phyloP scores from a whole-genome alignment of 495 filamentous ascomycete species.

The Penicillium dipodomyicola region DNA sequence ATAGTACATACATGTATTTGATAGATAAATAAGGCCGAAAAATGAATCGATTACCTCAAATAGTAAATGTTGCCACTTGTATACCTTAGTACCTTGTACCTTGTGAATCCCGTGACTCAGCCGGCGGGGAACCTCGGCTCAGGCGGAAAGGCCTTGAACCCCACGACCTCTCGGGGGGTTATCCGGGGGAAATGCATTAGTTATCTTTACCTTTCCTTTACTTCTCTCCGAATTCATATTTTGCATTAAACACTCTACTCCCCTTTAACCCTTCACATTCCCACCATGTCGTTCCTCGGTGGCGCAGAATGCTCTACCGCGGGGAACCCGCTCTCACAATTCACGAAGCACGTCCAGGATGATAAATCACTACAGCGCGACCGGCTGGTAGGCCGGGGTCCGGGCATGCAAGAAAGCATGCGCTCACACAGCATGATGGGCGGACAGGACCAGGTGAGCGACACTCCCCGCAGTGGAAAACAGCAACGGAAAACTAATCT shows the following conservation, averaged over 20 bases:
- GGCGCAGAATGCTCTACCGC: conserved; percentile 96
- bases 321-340: conserved; percentile 93
- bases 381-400: conserved; percentile 70
- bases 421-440: conserved; percentile 58
- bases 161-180: conserved; percentile 16
- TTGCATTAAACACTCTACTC: not conserved
- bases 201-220: not conserved
- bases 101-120: not conserved
- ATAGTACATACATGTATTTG: no score
- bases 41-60: no score
- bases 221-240: conserved; percentile 5
- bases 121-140: conserved; percentile 30
- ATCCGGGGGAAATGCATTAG: conserved; percentile 7
- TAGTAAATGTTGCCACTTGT: not conserved
- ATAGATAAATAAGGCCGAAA: no score
- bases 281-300: conserved; percentile 85
- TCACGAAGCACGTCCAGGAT: conserved; percentile 90
- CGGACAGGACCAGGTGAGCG: conserved; percentile 59
- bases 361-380: conserved; percentile 94
- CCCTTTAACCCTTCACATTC: conserved; percentile 4
- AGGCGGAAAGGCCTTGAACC: conserved; percentile 19
- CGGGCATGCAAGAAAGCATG: conserved; percentile 63
- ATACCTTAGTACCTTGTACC: not conserved
- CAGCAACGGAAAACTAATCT: conserved; percentile 22
- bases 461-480: not conserved